These are phyloP conservation scores for Phaeosphaeria sp. DNA, from an alignment of 2,329 filamentous ascomycete species.

Conservation along the genomic window DNA sequence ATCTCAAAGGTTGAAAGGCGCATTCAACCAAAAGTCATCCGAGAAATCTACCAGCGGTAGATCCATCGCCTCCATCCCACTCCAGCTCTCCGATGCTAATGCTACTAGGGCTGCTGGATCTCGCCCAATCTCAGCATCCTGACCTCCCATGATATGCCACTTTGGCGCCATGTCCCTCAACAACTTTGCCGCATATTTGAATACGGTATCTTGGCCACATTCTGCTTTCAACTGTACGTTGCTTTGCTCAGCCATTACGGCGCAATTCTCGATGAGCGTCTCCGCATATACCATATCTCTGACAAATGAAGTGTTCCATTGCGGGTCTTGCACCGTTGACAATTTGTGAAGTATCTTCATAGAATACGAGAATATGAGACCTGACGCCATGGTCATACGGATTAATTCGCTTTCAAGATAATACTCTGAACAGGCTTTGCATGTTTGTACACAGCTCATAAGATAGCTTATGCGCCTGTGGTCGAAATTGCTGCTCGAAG, in stretches of 20 bases:
- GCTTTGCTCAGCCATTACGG: constrained; percentile 10
- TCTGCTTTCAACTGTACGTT: constrained; percentile 13
- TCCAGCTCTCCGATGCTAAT: not conserved
- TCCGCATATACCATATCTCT: constrained; percentile 14
- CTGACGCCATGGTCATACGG: constrained; percentile 10
- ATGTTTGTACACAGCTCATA: constrained; percentile 13
- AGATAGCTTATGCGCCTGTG: constrained; percentile 21
- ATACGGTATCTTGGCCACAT: constrained; percentile 22
- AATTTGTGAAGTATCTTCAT: constrained; percentile 19
- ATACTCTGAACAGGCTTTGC: constrained; percentile 17
- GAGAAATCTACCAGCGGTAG: constrained; percentile 19
- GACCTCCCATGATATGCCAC: constrained; percentile 10
- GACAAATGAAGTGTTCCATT: constrained; percentile 20
- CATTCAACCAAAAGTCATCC: constrained; percentile 24
- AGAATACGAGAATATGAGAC: constrained; percentile 20
- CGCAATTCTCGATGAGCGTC: constrained; percentile 13
- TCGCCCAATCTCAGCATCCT: not conserved
- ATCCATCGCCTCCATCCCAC: constrained; percentile 5
- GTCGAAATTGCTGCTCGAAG: constrained; percentile 4
- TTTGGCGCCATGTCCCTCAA: constrained; percentile 17
- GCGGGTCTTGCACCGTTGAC: constrained; percentile 14
- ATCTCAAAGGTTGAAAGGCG: constrained; percentile 11
- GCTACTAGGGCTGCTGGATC: not conserved
- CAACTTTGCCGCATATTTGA: constrained; percentile 17
- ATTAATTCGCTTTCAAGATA: constrained; percentile 14